Conservation (phyloP, 2,329 filamentous ascomycete genomes). For the Ceratocystis lukuohia region DNA sequence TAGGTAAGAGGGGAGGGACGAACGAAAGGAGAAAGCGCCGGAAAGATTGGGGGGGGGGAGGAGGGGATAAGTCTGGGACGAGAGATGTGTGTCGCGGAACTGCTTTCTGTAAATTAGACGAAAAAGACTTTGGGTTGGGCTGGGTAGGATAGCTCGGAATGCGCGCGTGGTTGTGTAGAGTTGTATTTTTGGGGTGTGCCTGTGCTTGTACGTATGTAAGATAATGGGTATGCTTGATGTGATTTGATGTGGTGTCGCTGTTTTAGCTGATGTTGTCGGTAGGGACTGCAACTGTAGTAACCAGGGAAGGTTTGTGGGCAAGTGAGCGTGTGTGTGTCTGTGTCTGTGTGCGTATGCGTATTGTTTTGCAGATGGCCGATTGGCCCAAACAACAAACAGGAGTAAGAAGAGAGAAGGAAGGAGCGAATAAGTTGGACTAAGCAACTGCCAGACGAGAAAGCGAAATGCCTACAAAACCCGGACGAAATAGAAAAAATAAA, state of each 20-base stretch:
- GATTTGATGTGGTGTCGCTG: background rate
- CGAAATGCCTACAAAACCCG: background rate
- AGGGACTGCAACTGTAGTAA: background rate
- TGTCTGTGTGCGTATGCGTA: background rate
- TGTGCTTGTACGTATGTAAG: background rate
- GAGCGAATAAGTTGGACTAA: background rate
- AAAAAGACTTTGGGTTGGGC: background rate
- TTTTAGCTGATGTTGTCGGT: background rate
- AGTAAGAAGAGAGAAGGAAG: background rate
- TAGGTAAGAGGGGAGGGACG: background rate
- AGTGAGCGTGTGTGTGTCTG: no score
- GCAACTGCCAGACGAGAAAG: background rate
- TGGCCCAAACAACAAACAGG: background rate
- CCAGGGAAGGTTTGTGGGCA: background rate
- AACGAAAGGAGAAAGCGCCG: background rate
- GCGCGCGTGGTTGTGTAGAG: background rate
- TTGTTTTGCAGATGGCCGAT: conserved; percentile 1
- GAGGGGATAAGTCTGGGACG: no score
- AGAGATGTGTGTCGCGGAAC: background rate
- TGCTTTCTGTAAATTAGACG: background rate
- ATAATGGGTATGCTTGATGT: background rate
- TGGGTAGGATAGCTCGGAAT: background rate
- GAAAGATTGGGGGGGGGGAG: background rate
- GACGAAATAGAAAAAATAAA: background rate
- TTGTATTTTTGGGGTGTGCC: background rate